Evolutionary conservation across 495 filamentous ascomycete genomes (phyloP), one percentile per base, ranked within the genome.

Genomic region (Parachaetomium inaequale): DNA sequence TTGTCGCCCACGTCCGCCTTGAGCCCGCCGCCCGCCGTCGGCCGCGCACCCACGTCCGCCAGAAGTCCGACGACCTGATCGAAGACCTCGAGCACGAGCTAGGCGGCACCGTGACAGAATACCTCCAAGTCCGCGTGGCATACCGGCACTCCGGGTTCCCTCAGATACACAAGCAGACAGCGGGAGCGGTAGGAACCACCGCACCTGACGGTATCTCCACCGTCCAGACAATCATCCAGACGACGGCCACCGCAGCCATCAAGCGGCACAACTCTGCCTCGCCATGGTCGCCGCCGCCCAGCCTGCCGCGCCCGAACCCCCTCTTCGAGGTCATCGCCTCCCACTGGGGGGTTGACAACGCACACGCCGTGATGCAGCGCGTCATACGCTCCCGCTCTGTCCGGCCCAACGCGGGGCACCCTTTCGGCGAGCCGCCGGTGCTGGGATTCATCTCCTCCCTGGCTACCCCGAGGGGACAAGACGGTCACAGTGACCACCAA

Each of bases 71-170:
- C 31, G 74, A 78, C 40, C 72, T 84, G 14, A 80, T 84, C 2
- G 73, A 80, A 31, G 78, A 82, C 53, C 70, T 84, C 19, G 79
- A 84, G 54, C 68, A 65, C 26, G 72, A 80, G 40, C 70, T 84
- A 4, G 80, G 81, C n/a, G 68, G 70, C 38, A 67, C 67, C 10
- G 59, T 59, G 47, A 73, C 65, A 1, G 67, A 76, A 26, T 83
- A 79, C 57, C 47, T 82, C n/a, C 74, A 72, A n/a, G 71, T 82
- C 21, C 68, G 74, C 19, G 40, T 84, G 5, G 70, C 64, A 6
- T 84, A 83, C 51, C 70, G 72, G 1, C 80, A 84, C 63, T 81
- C 82, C 0, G 80, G 69, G 2, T 83, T 84, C 52, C 72, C 74
- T 14, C 59, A 66, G 55, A 65, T 53, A 2, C 46, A 58, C 0